Conservation (phyloP, 164 flowering plant genomes). For the Vitis labrusca region DNA sequence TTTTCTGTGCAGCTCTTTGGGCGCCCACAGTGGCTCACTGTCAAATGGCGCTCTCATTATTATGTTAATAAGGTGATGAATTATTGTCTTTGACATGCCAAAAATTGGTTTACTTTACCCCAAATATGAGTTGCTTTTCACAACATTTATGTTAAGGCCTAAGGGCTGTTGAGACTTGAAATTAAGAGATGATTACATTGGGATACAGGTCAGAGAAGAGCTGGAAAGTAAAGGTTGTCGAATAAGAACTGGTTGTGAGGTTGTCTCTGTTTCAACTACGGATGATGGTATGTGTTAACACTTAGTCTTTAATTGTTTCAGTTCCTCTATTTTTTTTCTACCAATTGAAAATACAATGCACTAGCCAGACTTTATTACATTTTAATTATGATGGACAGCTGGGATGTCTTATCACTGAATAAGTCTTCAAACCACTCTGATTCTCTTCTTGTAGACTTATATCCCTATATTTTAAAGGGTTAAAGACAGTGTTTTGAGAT, state of each 20-base stretch:
- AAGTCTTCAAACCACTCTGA: too few relatives aligned
- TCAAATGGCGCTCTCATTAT: constrained; percentile 64
- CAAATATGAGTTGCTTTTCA: not conserved
- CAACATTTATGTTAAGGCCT: not conserved
- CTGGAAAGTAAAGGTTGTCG: constrained; percentile 59
- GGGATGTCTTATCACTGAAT: too few relatives aligned
- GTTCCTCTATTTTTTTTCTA: not conserved
- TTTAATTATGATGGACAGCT: too few relatives aligned
- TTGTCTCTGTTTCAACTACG: constrained; percentile 48
- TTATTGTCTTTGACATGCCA: not conserved
- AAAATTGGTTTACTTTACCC: not conserved
- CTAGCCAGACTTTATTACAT: too few relatives aligned
- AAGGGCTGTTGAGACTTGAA: not conserved
- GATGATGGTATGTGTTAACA: constrained; percentile 48
- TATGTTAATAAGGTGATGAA: constrained; percentile 68
- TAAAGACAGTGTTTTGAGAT: too few relatives aligned
- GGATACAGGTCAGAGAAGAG: constrained; percentile 57
- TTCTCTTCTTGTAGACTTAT: too few relatives aligned
- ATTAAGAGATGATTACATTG: not conserved
- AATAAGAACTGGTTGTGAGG: constrained; percentile 61
- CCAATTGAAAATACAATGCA: too few relatives aligned
- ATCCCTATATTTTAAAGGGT: too few relatives aligned
- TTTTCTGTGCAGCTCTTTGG: constrained; percentile 65
- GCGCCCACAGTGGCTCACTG: constrained; percentile 94
- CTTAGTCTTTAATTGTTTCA: not conserved